phyloP scores from a whole-genome alignment of 768 basidiomycete genomes.

The Naganishia randhawae region DNA sequence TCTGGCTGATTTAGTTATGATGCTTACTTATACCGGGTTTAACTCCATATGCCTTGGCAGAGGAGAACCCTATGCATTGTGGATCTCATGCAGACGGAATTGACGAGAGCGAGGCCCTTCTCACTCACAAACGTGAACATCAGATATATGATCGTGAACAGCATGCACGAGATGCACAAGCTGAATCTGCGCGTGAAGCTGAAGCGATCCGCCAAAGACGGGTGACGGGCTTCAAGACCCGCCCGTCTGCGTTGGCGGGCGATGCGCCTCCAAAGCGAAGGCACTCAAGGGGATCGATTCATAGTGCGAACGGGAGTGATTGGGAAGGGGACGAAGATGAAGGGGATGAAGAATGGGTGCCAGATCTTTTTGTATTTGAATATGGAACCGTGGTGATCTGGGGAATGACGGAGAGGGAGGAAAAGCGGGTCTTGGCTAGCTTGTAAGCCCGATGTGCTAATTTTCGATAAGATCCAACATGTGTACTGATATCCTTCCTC shows the following conservation, averaged over 20 bases:
- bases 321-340: slow-evolving; percentile 39
- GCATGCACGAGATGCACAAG: neutral
- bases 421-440: slow-evolving; percentile 81
- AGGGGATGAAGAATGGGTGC: slow-evolving; percentile 49
- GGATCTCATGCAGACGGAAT: slow-evolving; percentile 26
- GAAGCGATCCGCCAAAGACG: slow-evolving; percentile 24
- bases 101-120: slow-evolving; percentile 28
- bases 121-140: slow-evolving; percentile 25
- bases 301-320: slow-evolving; percentile 32
- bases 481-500: slow-evolving; percentile 18
- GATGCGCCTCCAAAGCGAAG: slow-evolving; percentile 56
- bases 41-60: neutral
- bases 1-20: neutral
- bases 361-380: slow-evolving; percentile 85
- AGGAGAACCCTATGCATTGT: slow-evolving; percentile 16
- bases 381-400: slow-evolving; percentile 95
- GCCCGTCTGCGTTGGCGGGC: slow-evolving; percentile 32
- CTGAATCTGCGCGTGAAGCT: slow-evolving; percentile 15
- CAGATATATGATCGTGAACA: slow-evolving; percentile 23
- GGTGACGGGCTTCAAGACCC: slow-evolving; percentile 43
- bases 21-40: neutral
- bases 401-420: slow-evolving; percentile 94
- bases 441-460: slow-evolving; percentile 60
- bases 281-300: slow-evolving; percentile 32
- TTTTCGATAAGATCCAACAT: neutral